These are phyloP conservation scores for Lasiodiplodia theobromae DNA, from an alignment of 2,329 filamentous ascomycete genomes.

Conservation along the genomic window DNA sequence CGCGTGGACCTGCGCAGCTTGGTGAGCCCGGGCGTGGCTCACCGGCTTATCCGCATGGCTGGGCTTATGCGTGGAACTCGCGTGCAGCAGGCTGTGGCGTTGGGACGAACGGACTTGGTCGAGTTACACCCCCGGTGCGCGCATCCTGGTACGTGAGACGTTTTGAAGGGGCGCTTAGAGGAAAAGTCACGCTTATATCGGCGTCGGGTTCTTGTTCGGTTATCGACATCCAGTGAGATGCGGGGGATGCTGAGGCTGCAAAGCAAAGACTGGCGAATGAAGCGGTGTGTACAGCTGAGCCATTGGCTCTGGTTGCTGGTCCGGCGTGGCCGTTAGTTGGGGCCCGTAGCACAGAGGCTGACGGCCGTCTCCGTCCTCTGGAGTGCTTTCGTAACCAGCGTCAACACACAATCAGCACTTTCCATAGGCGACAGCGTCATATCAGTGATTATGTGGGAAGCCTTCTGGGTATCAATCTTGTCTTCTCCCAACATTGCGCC, in stretches of 20 bases:
- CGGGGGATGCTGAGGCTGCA: neutral
- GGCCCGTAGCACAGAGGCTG: slow-evolving; percentile 4
- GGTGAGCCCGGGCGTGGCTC: neutral
- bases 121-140: slow-evolving; percentile 17
- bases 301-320: neutral
- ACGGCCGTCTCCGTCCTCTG: neutral
- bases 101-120: neutral
- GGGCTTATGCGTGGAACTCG: slow-evolving; percentile 8
- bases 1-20: neutral
- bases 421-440: neutral
- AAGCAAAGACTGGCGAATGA: neutral
- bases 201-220: neutral
- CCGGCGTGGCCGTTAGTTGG: neutral
- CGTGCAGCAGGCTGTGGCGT: slow-evolving; percentile 8
- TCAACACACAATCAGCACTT: too few species aligned
- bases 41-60: neutral
- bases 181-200: neutral
- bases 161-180: slow-evolving; percentile 3
- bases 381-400: neutral
- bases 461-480: slow-evolving; percentile 10
- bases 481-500: neutral
- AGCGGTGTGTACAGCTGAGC: neutral
- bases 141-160: neutral
- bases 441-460: neutral
- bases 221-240: neutral